Conservation (phyloP, 306 rosid genomes). For the Begonia peltatifolia region DNA sequence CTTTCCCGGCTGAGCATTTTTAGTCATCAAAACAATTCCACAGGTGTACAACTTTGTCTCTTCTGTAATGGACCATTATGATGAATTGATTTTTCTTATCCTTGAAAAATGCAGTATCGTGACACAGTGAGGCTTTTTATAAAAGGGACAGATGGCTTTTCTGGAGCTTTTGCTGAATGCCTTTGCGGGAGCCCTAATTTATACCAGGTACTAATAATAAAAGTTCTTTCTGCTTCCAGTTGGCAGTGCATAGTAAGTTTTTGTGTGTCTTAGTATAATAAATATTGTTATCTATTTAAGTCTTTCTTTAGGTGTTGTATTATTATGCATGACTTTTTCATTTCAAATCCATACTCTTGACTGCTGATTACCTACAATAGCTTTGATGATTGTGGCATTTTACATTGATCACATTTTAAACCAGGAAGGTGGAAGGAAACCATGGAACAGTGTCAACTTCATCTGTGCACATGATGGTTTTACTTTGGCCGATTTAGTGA, state of each 20-base stretch:
- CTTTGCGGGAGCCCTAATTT: slow-evolving; percentile 94
- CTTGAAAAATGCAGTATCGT: slow-evolving; percentile 47
- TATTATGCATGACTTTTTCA: background rate
- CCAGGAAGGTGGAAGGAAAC: slow-evolving; percentile 84
- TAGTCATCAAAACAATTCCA: too few relatives aligned
- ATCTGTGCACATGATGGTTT: slow-evolving; percentile 90
- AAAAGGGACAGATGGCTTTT: slow-evolving; percentile 87
- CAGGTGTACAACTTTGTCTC: too few relatives aligned
- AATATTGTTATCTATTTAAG: background rate
- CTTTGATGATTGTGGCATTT: too few relatives aligned
- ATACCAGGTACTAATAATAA: slow-evolving; percentile 52
- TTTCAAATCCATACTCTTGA: too few relatives aligned
- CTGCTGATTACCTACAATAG: too few relatives aligned
- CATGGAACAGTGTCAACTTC: slow-evolving; percentile 88
- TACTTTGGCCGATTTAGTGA: slow-evolving; percentile 88
- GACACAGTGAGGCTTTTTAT: slow-evolving; percentile 84
- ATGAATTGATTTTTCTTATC: too few relatives aligned
- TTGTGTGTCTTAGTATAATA: background rate
- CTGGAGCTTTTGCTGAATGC: slow-evolving; percentile 89
- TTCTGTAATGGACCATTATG: too few relatives aligned
- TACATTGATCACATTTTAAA: background rate
- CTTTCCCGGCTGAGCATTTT: too few relatives aligned
- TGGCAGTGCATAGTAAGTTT: background rate
- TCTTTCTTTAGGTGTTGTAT: background rate
- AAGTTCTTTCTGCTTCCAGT: slow-evolving; percentile 5